Percentiles rank a stretch among this genome's conserved stretches.
Evolutionary conservation across 768 basidiomycete genomes (phyloP).

Genomic region (Amanita fuliginea): DNA sequence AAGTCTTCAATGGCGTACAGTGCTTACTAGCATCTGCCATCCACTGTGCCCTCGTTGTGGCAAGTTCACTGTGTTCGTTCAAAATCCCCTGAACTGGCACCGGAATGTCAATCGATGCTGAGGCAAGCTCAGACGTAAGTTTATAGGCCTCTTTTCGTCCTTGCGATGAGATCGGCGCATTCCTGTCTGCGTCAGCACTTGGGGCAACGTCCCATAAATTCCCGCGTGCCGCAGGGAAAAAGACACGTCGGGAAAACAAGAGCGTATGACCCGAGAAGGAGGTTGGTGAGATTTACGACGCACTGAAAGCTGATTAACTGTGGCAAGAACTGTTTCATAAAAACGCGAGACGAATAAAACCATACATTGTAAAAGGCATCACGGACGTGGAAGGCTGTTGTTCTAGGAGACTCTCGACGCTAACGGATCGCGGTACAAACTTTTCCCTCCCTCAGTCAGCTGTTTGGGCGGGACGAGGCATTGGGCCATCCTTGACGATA

Average conservation of each 20-base stretch:
- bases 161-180: slow-evolving; percentile 68
- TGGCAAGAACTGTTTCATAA: slow-evolving; percentile 5
- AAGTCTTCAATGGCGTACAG: no score
- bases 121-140: no score
- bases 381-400: slow-evolving; percentile 70
- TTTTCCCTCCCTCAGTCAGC: slow-evolving; percentile 33
- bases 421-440: slow-evolving; percentile 68
- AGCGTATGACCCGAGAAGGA: slow-evolving; percentile 50
- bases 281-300: slow-evolving; percentile 64
- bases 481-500: slow-evolving; percentile 62
- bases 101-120: no score
- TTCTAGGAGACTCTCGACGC: slow-evolving; percentile 65
- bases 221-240: slow-evolving; percentile 49
- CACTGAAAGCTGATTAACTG: slow-evolving; percentile 62
- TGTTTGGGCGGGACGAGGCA: background rate
- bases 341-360: background rate
- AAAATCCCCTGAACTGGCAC: no score
- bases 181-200: slow-evolving; percentile 24
- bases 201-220: background rate
- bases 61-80: no score
- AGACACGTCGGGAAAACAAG: slow-evolving; percentile 61
- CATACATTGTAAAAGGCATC: slow-evolving; percentile 87
- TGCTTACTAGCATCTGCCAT: no score
- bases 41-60: no score
- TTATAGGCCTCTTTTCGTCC: slow-evolving; percentile 64